Evolutionary conservation across 208 protist species (phyloP).

Genomic region (Acanthamoeba castellanii): DNA sequence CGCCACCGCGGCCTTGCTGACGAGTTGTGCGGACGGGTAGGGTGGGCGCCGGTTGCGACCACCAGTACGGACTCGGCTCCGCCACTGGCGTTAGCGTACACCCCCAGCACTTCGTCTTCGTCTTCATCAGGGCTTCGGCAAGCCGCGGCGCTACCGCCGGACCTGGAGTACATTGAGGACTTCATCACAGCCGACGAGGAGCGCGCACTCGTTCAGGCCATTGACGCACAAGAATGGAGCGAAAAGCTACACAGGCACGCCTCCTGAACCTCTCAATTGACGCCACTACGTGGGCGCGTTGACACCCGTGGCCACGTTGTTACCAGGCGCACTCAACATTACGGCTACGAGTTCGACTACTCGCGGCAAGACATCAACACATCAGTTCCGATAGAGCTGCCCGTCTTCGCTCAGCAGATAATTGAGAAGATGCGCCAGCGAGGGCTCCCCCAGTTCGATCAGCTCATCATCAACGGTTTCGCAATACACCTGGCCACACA

Average conservation of each 20-base stretch:
- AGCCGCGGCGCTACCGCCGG: background rate
- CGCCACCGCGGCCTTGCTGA: background rate
- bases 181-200: conserved; percentile 19
- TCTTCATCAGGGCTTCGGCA: background rate
- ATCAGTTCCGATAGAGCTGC: background rate
- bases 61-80: background rate
- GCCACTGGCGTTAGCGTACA: background rate
- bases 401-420: background rate
- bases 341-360: conserved; percentile 40
- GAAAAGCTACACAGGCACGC: background rate
- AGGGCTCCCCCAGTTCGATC: conserved; percentile 20
- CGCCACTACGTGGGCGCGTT: background rate
- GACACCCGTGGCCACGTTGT: no score
- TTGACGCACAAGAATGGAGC: background rate
- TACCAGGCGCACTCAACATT: conserved; percentile 12
- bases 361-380: background rate
- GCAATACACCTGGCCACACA: background rate
- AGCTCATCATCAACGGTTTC: conserved; percentile 58
- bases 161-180: background rate
- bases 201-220: background rate
- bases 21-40: background rate
- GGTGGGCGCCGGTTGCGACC: background rate
- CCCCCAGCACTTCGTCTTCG: background rate
- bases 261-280: background rate
- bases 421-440: conserved; percentile 17